phyloP scores from a whole-genome alignment of 805 yeast genomes.

The Candida quercuum region DNA sequence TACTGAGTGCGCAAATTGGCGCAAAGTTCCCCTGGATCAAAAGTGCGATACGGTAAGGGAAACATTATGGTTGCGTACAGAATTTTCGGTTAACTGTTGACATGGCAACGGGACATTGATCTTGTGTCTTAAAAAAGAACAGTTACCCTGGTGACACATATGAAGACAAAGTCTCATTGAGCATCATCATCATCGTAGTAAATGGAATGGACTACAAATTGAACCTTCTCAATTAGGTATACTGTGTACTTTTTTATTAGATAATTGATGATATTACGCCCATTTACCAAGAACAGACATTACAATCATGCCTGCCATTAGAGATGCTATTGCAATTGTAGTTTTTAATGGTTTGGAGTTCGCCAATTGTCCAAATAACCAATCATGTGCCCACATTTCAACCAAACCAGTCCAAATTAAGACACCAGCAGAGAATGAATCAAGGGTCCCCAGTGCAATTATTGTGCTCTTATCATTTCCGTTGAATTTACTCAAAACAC shows the following conservation, averaged over 20 bases:
- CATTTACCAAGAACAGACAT: slow-evolving; percentile 73
- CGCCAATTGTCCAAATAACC: slow-evolving; percentile 51
- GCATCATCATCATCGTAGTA: too few relatives aligned
- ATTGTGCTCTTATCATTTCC: slow-evolving; percentile 52
- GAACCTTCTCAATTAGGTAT: too few relatives aligned
- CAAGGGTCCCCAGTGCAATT: slow-evolving; percentile 63
- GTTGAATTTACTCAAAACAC: slow-evolving; percentile 55
- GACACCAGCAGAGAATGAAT: slow-evolving; percentile 71
- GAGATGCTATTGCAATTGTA: slow-evolving; percentile 39
- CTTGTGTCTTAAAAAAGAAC: too few relatives aligned
- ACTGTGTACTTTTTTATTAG: too few relatives aligned
- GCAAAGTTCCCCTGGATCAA: background rate
- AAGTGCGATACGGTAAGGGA: too few relatives aligned
- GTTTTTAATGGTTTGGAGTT: slow-evolving; percentile 41
- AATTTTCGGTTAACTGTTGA: too few relatives aligned
- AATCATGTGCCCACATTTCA: slow-evolving; percentile 71
- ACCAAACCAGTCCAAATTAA: slow-evolving; percentile 69
- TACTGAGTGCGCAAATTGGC: background rate
- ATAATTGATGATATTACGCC: slow-evolving; percentile 46
- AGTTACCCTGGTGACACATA: too few relatives aligned
- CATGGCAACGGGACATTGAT: too few relatives aligned
- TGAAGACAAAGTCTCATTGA: too few relatives aligned
- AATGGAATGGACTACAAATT: background rate
- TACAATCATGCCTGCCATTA: slow-evolving; percentile 57
- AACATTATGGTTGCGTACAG: too few relatives aligned